A percentile compares a stretch with the other conserved stretches of the same genome.
Conservation (phyloP, 306 rosid species). For the Alnus glutinosa region DNA sequence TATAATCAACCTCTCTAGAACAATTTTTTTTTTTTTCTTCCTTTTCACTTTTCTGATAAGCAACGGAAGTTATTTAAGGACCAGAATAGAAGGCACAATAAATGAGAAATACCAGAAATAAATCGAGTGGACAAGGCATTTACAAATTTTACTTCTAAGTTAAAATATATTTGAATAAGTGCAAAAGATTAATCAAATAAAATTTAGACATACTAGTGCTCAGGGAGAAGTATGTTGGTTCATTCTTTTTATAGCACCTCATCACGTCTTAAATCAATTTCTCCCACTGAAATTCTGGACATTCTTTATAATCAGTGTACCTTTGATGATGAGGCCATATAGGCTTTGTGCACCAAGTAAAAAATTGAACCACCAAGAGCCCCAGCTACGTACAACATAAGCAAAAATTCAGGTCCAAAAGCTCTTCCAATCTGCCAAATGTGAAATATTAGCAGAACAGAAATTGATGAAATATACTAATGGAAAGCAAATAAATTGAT, state of each 20-base stretch:
- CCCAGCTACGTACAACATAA: slow-evolving; percentile 82
- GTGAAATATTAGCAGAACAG: slow-evolving; percentile 27
- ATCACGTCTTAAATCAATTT: neutral
- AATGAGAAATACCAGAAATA: neutral
- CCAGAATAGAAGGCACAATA: neutral
- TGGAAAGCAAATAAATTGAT: slow-evolving; percentile 1
- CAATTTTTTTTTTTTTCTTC: neutral
- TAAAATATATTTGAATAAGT: neutral
- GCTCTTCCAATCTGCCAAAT: slow-evolving; percentile 59
- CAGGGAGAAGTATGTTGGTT: neutral
- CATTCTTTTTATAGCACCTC: neutral
- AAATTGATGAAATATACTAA: slow-evolving; percentile 23
- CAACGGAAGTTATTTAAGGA: neutral
- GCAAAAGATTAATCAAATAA: neutral
- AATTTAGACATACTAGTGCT: neutral
- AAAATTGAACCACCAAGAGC: slow-evolving; percentile 77
- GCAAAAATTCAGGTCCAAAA: slow-evolving; percentile 75
- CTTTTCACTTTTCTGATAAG: neutral
- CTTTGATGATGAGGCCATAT: slow-evolving; percentile 66
- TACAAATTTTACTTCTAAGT: neutral
- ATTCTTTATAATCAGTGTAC: slow-evolving; percentile 37
- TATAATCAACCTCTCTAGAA: neutral
- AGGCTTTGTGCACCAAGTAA: slow-evolving; percentile 63
- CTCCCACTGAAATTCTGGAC: slow-evolving; percentile 6
- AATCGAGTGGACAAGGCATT: neutral